Evolutionary conservation across 345 rosid genomes (phyloP).

Genomic region (Citrus trifoliata): DNA sequence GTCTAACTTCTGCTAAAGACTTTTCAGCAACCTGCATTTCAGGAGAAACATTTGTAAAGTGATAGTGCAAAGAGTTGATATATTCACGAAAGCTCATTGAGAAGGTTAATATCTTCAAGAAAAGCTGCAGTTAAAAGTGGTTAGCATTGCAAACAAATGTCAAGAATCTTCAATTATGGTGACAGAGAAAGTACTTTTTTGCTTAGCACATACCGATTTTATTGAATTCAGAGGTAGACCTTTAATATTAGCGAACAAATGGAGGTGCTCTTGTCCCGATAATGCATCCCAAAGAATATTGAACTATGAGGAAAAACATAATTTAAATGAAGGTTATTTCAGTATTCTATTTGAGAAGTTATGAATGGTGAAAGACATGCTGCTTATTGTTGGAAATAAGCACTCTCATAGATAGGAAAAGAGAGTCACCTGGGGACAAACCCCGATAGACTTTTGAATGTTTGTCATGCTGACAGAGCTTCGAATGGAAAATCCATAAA

Average conservation of each 20-base stretch:
- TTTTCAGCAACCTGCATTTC: conserved; percentile 51
- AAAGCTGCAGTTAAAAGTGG: background rate
- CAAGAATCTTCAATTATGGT: conserved; percentile 2
- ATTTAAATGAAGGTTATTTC: conserved; percentile 14
- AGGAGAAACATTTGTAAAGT: conserved; percentile 6
- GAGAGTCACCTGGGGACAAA: conserved; percentile 83
- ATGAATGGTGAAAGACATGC: background rate
- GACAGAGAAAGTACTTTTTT: conserved; percentile 2
- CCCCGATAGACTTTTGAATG: conserved; percentile 71
- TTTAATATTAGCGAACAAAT: conserved; percentile 77
- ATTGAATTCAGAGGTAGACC: conserved; percentile 67
- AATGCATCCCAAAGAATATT: conserved; percentile 90
- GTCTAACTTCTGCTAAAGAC: conserved; percentile 66
- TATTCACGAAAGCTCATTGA: background rate
- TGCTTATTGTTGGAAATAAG: background rate
- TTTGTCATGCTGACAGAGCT: conserved; percentile 86
- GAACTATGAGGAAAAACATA: conserved; percentile 42
- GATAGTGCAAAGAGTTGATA: background rate
- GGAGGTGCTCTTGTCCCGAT: conserved; percentile 82
- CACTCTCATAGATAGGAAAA: conserved; percentile 4
- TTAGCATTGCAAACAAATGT: background rate
- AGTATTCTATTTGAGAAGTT: conserved; percentile 9
- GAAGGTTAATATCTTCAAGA: background rate
- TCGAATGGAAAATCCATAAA: conserved; percentile 71
- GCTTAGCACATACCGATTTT: conserved; percentile 43